phyloP scores from a whole-genome alignment of 768 basidiomycete genomes.

The Naganishia randhawae region DNA sequence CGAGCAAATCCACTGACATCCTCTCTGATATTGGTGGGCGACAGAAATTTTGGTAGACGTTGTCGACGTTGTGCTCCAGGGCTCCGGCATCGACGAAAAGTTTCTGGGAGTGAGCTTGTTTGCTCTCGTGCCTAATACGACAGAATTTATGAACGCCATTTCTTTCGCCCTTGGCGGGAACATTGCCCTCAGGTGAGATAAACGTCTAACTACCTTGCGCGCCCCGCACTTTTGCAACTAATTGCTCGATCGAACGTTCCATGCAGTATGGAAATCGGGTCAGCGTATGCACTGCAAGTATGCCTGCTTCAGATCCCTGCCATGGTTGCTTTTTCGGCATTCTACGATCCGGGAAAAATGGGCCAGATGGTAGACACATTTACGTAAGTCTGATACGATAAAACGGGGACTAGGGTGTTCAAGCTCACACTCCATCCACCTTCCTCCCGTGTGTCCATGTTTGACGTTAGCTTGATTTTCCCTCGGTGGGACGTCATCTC shows the following conservation, averaged over 20 bases:
- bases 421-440: no score
- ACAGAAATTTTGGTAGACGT: conserved; percentile 89
- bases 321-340: conserved; percentile 97
- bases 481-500: conserved; percentile 96
- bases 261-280: conserved; percentile 98
- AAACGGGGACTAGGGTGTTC: no score
- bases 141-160: conserved; percentile 99
- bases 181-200: conserved; percentile 80
- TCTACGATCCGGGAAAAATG: conserved; percentile 81
- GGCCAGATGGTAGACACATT: conserved; percentile 85
- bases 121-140: conserved; percentile 95
- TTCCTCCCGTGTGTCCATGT: no score
- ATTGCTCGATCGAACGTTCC: conserved; percentile 4
- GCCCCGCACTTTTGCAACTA: no score
- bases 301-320: conserved; percentile 96
- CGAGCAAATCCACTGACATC: no score
- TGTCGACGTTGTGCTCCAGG: conserved; percentile 85
- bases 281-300: conserved; percentile 96
- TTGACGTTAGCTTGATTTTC: conserved; percentile 83
- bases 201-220: no score
- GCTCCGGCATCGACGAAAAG: conserved; percentile 91
- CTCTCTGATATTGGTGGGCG: no score
- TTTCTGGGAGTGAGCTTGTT: conserved; percentile 95
- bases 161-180: conserved; percentile 96
- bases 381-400: conserved; percentile 85